Evolutionary conservation across 1,139 yeast genomes (phyloP).

Genomic region (Geotrichum restrictum): DNA sequence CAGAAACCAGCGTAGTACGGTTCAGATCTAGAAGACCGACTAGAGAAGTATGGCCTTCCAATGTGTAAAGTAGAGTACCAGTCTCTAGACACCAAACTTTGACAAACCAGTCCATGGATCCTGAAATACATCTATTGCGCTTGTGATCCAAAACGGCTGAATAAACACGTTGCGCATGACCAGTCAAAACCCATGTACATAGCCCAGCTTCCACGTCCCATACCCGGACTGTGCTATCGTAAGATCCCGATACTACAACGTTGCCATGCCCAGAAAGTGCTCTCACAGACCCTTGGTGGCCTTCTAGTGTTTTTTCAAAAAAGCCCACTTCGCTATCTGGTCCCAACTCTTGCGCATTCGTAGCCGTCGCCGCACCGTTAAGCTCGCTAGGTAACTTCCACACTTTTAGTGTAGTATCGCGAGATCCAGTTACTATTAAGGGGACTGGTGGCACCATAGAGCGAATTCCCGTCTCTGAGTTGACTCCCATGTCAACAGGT

Average conservation of each 20-base stretch:
- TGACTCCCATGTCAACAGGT: slow-evolving; percentile 44
- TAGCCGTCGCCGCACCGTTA: slow-evolving; percentile 14
- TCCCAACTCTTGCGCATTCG: not conserved
- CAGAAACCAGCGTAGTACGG: slow-evolving; percentile 76
- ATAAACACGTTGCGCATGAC: slow-evolving; percentile 85
- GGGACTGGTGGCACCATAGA: slow-evolving; percentile 62
- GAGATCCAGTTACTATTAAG: slow-evolving; percentile 74
- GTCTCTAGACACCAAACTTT: slow-evolving; percentile 83
- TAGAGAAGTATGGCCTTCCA: slow-evolving; percentile 82
- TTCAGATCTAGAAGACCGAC: slow-evolving; percentile 84
- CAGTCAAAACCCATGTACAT: slow-evolving; percentile 69
- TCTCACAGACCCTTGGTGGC: slow-evolving; percentile 85
- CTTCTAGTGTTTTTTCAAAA: slow-evolving; percentile 66
- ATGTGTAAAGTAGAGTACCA: slow-evolving; percentile 60
- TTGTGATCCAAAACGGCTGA: slow-evolving; percentile 76
- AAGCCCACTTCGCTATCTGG: slow-evolving; percentile 45
- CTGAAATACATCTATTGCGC: slow-evolving; percentile 79
- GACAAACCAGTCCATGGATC: slow-evolving; percentile 85
- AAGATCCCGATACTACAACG: slow-evolving; percentile 81
- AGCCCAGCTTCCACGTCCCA: slow-evolving; percentile 43
- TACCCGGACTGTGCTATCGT: slow-evolving; percentile 74
- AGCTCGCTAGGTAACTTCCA: slow-evolving; percentile 67
- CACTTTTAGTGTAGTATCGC: slow-evolving; percentile 83
- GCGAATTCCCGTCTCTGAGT: slow-evolving; percentile 48
- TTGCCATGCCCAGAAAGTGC: slow-evolving; percentile 85